Conservation (phyloP, 2,329 filamentous ascomycete species). For the Colletotrichum sp. region DNA sequence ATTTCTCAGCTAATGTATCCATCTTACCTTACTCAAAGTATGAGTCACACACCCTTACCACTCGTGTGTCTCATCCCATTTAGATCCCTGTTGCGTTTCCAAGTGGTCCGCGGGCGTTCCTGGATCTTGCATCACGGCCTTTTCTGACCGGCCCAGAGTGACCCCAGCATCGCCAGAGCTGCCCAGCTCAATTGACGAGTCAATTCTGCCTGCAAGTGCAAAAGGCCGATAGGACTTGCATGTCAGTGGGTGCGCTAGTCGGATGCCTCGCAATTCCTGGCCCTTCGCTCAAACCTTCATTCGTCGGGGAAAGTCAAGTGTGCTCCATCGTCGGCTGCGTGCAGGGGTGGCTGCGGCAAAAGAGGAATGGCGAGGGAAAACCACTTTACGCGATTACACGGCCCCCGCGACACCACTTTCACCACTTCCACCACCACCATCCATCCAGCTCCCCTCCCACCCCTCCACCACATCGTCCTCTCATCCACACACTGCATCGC, state of each 20-base stretch:
- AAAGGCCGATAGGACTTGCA: conserved; percentile 11
- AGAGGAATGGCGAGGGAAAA: conserved; percentile 22
- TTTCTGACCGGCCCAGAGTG: neutral
- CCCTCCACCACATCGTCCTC: neutral
- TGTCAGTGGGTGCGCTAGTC: conserved; percentile 16
- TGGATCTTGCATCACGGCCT: conserved; percentile 23
- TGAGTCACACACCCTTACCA: conserved; percentile 26
- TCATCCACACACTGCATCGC: neutral
- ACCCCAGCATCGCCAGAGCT: conserved; percentile 3
- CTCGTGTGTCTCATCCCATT: conserved; percentile 19
- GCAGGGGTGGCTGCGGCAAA: conserved; percentile 29
- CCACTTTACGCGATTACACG: conserved; percentile 43
- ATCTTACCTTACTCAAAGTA: conserved; percentile 3
- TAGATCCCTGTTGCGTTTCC: conserved; percentile 19
- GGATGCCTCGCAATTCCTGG: conserved; percentile 15
- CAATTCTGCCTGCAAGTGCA: conserved; percentile 13
- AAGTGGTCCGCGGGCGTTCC: conserved; percentile 19
- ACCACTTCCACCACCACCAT: neutral
- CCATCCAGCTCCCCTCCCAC: conserved; percentile 27
- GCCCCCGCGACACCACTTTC: conserved; percentile 5
- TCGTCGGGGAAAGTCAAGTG: conserved; percentile 10
- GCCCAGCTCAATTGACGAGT: conserved; percentile 20
- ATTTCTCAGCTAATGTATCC: conserved; percentile 12
- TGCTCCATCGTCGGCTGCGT: conserved; percentile 16
- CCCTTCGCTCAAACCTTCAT: neutral